These are phyloP conservation scores for Ophiostoma piceae DNA, from an alignment of 2,329 filamentous ascomycete species.

Conservation along the genomic window DNA sequence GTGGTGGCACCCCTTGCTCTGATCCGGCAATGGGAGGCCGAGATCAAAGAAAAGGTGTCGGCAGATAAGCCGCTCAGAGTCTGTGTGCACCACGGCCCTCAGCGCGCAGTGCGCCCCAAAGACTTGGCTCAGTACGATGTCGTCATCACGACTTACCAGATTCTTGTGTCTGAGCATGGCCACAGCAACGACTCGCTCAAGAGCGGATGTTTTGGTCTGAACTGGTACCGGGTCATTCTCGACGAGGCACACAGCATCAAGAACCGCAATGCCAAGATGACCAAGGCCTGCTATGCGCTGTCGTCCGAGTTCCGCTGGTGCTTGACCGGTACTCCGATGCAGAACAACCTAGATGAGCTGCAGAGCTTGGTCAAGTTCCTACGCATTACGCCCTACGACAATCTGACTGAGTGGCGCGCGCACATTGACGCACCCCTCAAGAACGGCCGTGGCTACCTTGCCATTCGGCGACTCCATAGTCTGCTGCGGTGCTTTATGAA, in stretches of 20 bases:
- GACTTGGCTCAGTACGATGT: conserved; percentile 84
- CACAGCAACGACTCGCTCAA: conserved; percentile 62
- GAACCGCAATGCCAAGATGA: conserved; percentile 92
- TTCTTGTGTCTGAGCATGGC: conserved; percentile 83
- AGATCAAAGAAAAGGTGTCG: conserved; percentile 75
- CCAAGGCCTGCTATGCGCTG: conserved; percentile 83
- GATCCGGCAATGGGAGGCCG: conserved; percentile 94
- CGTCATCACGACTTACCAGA: conserved; percentile 95
- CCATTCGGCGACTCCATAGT: conserved; percentile 78
- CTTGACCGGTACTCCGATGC: conserved; percentile 91
- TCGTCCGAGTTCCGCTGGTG: conserved; percentile 91
- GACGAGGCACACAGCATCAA: conserved; percentile 99
- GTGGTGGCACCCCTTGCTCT: conserved; percentile 90
- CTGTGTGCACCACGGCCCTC: conserved; percentile 83
- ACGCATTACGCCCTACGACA: conserved; percentile 83
- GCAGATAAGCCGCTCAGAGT: conserved; percentile 68
- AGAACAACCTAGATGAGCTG: conserved; percentile 95
- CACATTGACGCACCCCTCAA: conserved; percentile 88
- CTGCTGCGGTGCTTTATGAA: conserved; percentile 95
- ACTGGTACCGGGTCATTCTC: conserved; percentile 93
- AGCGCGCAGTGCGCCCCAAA: conserved; percentile 70
- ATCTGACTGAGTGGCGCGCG: conserved; percentile 81
- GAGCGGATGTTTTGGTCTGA: conserved; percentile 79
- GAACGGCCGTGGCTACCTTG: conserved; percentile 80
- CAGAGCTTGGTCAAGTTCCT: conserved; percentile 92